phyloP scores from a whole-genome alignment of 768 basidiomycete genomes.

The Leccinum boreale region DNA sequence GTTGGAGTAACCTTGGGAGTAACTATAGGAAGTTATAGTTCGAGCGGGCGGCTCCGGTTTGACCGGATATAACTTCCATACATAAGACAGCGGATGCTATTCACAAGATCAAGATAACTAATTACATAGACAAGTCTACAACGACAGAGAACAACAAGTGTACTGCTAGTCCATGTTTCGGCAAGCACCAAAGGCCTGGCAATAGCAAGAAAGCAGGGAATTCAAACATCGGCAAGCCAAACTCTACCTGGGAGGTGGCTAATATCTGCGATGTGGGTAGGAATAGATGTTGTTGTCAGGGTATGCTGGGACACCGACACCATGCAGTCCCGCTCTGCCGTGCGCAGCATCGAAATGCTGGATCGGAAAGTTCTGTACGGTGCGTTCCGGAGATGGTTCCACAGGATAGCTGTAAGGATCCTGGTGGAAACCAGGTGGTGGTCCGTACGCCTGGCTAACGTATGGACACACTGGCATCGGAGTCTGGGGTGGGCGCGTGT shows the following conservation, averaged over 20 bases:
- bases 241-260: background rate
- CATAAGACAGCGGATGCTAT: background rate
- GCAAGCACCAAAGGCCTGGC: slow-evolving; percentile 7
- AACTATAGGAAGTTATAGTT: background rate
- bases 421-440: slow-evolving; percentile 7
- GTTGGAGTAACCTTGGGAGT: background rate
- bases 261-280: slow-evolving; percentile 11
- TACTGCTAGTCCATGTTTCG: slow-evolving; percentile 11
- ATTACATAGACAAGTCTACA: slow-evolving; percentile 1
- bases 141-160: slow-evolving; percentile 5
- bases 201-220: slow-evolving; percentile 6
- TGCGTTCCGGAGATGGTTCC: slow-evolving; percentile 12
- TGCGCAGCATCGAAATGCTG: slow-evolving; percentile 9
- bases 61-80: background rate
- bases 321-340: slow-evolving; percentile 12
- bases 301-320: slow-evolving; percentile 6
- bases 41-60: background rate
- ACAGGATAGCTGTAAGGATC: slow-evolving; percentile 10
- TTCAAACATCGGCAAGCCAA: slow-evolving; percentile 5
- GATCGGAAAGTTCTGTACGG: slow-evolving; percentile 7
- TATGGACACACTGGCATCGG: slow-evolving; percentile 2
- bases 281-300: slow-evolving; percentile 12
- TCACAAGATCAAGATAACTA: slow-evolving; percentile 6
- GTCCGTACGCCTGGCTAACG: slow-evolving; percentile 2
- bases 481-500: slow-evolving; percentile 1